Evolutionary conservation across 345 rosid genomes (phyloP), one percentile per base, ranked within the genome.

Genomic region (Lumnitzera littorea): DNA sequence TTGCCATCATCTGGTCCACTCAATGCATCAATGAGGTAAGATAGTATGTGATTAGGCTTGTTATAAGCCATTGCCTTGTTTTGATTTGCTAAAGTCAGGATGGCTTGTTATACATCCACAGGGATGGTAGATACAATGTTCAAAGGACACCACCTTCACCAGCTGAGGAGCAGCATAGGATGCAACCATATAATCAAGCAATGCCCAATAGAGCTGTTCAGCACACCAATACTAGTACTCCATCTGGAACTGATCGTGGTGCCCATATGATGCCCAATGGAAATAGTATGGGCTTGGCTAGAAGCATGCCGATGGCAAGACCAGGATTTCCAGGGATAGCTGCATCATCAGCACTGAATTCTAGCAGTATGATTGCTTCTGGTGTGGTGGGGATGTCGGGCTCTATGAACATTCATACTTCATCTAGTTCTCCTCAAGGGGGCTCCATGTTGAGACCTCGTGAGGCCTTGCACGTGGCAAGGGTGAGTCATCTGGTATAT

Each of bases 81-180:
- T 61, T 74, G 56, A 54, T 65, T 64, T 36, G 43, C 43, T 36
- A 36, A 36, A 36, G 7, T 48, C 41, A 20, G 20, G 13, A 7
- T 60, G 52, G 51, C 61, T 50, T 59, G 52, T 56, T 70, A 52
- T 50, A 56, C 66, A 27, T 66, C 61, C 63, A 58, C 74, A 86
- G 95, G 91, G 91, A 88, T 72, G 77, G 87, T 67, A 85, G 91
- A 74, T 84, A 68, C 69, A 75, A 57, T 78, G 85, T 79, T 78
- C 85, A 86, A 54, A 79, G 86, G 73, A 68, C 87, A 57, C 75
- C 66, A 43, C 36, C 95, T 77, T 78, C 82, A 60, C 89, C 85
- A 41, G 83, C 63, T 69, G 94, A 88, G 57, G 98, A 95, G 75
- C 98, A 86, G 65, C 96, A 86, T 60, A 76, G 89, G 67, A 71